Conservation (phyloP, 805 yeast species). For the Starmerella roubikii region DNA sequence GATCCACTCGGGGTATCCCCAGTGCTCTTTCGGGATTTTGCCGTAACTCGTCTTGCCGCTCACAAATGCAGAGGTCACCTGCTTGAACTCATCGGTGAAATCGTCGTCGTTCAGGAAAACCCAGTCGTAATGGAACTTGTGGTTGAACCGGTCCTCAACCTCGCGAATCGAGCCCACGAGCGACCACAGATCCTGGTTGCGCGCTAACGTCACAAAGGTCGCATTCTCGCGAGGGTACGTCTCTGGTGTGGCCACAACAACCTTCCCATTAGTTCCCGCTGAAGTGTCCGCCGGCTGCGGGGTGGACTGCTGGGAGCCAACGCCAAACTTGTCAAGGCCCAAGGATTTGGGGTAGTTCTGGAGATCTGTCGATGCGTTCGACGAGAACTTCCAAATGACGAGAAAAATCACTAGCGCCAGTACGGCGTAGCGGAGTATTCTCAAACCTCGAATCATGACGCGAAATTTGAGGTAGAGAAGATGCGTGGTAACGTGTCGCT, state of each 20-base stretch:
- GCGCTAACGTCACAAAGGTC: conserved; percentile 44
- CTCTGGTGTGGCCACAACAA: conserved; percentile 3
- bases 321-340: background rate
- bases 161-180: conserved; percentile 49
- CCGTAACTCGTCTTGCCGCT: conserved; percentile 65
- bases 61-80: conserved; percentile 37
- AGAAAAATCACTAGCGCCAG: conserved; percentile 25
- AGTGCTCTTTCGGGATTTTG: conserved; percentile 57
- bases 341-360: conserved; percentile 14
- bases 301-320: background rate
- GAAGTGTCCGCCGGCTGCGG: background rate
- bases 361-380: conserved; percentile 1
- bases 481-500: too few relatives aligned
- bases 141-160: conserved; percentile 71
- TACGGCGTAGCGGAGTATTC: conserved; percentile 27
- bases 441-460: conserved; percentile 27
- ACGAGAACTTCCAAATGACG: conserved; percentile 22
- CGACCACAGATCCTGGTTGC: conserved; percentile 50
- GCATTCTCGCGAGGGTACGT: conserved; percentile 27
- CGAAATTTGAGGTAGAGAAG: too few relatives aligned
- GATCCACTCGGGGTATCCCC: conserved; percentile 77
- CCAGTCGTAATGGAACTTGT: conserved; percentile 73
- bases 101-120: conserved; percentile 75
- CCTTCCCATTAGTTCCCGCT: background rate
- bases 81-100: conserved; percentile 58